Base-by-base conservation (phyloP, 306 rosid species). In the Cucumis hystrix region DNA sequence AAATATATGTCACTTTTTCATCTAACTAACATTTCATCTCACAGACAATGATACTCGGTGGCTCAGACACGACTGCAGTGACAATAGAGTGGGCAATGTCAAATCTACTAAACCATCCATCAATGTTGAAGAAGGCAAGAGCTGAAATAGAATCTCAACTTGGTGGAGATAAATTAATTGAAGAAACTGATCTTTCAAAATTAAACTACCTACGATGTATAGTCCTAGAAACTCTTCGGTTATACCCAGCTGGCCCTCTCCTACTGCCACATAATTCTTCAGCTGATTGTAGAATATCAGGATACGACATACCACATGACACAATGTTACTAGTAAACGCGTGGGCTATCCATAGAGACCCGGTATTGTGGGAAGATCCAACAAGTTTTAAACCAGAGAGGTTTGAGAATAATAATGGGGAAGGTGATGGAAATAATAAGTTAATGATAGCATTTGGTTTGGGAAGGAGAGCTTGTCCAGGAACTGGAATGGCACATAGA, bases 51-150 rank as follows among this genome's bases (percentile, higher is more conserved):
- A 37, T 85, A 59, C 41, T 84, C 0, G 92, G 86, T 0, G 92
- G 89, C 15, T 87, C 95, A 6, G 90, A 89, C 52, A 88, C 97
- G 2, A 85, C 91, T 0, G 80, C 91, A 0, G 60, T 75, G 21
- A 66, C 88, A 5, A 61, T 89, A 9, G 94, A 91, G 39, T 91
- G 97, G 97, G 87, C 86, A 5, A 81, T 91, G 93, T 60, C 93
- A 0, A 82, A 85, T 71, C 79, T 91, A 2, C 74, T 89, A 6
- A 91, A 88, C 87, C 40, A 89, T 81, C 92, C 94, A 1, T 23
- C 78, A 0, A 76, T 83, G 2, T 2, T 91, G 10, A 57, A 77
- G 13, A 87, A 91, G 47, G 89, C 86, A 1, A 88, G 43, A 35
- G 73, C 21, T 13, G 88, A 88, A 17, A 8, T 87, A 10, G 89